Evolutionary conservation across 2,329 filamentous ascomycete species (phyloP).

Genomic region (Colletotrichum nymphaeae): DNA sequence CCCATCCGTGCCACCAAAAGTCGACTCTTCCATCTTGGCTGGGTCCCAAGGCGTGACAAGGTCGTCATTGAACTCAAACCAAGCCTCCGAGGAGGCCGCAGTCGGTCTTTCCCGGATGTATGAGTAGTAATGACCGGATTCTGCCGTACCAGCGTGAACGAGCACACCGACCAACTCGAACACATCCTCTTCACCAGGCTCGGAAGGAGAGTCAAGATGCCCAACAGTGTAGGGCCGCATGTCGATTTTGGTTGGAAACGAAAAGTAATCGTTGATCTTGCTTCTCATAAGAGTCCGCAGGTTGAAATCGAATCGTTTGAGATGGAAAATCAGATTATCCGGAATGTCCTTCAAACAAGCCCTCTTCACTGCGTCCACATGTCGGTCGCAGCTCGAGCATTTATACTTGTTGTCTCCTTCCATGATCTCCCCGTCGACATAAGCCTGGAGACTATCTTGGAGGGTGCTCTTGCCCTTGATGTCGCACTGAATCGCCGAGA

Average conservation of each 20-base stretch:
- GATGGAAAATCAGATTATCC: slow-evolving; percentile 93
- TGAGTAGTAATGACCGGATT: slow-evolving; percentile 97
- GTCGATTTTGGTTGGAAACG: slow-evolving; percentile 85
- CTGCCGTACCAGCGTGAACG: slow-evolving; percentile 91
- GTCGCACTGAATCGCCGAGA: slow-evolving; percentile 94
- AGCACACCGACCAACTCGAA: slow-evolving; percentile 97
- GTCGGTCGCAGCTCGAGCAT: slow-evolving; percentile 87
- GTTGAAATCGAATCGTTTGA: slow-evolving; percentile 90
- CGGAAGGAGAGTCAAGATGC: slow-evolving; percentile 74
- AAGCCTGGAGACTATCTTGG: slow-evolving; percentile 90
- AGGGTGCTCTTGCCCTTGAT: slow-evolving; percentile 91
- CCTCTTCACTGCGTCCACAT: slow-evolving; percentile 93
- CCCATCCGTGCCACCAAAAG: slow-evolving; percentile 79
- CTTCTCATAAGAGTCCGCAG: slow-evolving; percentile 80
- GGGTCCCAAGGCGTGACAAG: slow-evolving; percentile 82
- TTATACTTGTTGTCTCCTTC: slow-evolving; percentile 99
- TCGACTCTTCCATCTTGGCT: slow-evolving; percentile 76
- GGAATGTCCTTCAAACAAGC: slow-evolving; percentile 93
- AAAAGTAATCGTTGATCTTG: slow-evolving; percentile 96
- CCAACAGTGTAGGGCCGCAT: slow-evolving; percentile 93
- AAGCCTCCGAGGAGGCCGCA: slow-evolving; percentile 61
- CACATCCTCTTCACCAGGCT: slow-evolving; percentile 72
- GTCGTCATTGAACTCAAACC: slow-evolving; percentile 97
- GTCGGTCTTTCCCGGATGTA: slow-evolving; percentile 86
- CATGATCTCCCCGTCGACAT: slow-evolving; percentile 95